Base-by-base conservation (phyloP, 2,329 filamentous ascomycete genomes). In the Ambrosiella xylebori region DNA sequence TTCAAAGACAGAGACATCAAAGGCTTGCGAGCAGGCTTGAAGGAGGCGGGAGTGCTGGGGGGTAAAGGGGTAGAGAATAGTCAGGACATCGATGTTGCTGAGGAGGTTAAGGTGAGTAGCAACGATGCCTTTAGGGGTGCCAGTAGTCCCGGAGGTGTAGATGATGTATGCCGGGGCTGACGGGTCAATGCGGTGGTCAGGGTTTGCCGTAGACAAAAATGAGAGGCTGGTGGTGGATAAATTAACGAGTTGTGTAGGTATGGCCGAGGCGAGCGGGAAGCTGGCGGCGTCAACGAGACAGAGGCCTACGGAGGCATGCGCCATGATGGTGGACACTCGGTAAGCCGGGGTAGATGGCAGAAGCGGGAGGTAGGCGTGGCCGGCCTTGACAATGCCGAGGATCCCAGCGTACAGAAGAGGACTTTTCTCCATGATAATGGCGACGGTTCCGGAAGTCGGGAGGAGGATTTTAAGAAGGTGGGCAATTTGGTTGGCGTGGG, bases 1-100 rank as follows among this genome's bases (percentile, higher is more conserved):
- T 65, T 95, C 89, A 66, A 94, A 94, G 0, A 94, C 85, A 0
- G 88, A 94, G 1, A 94, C 82, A 65, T 94, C 87, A 65, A 94
- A 95, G 0, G 84, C 85, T 65, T 89, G 86, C 0, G 87, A 91
- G 65, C 86, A 94, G 1, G 86, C 81, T 68, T 95, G 89, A 0
- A 95, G 72, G 38, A 95, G 72, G n/a, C 81, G 77, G 0, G 81
- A 78, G 0, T 41, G 45, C 3, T 3, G 27, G 6, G 60, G 36
- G 0, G 70, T 65, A 0, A 72, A 71, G 0, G 86, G 85, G 65
- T 94, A 95, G 0, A 86, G 71, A 2, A 74, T 71, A 1, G 76
- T 74, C 6, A 95, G 73, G 8, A 79, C 74, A 15, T 79, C 73
- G n/a, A 95, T 72, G 62, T 94, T 91, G 67, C 84, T 86, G 57